Percentiles rank a stretch among this genome's conserved stretches.
phyloP scores from a whole-genome alignment of 805 yeast genomes.

The Komagataella ulmi region DNA sequence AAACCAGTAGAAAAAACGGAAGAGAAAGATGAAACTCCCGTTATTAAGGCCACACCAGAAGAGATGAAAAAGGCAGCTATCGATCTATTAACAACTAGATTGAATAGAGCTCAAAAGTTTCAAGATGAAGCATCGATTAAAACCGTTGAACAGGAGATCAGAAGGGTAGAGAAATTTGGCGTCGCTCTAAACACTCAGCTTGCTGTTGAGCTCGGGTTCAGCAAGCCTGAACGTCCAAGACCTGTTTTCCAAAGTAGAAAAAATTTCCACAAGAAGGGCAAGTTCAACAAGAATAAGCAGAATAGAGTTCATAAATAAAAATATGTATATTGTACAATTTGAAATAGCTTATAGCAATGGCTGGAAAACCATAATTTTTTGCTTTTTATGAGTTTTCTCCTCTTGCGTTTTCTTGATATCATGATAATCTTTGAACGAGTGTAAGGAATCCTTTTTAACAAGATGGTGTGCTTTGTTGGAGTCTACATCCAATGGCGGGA shows the following conservation, averaged over 20 bases:
- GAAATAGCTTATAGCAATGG: neutral
- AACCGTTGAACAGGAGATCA: slow-evolving; percentile 45
- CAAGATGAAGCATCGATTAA: slow-evolving; percentile 44
- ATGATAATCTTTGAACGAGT: neutral
- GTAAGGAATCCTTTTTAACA: neutral
- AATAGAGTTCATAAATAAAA: neutral
- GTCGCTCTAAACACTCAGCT: slow-evolving; percentile 52
- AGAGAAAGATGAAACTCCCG: slow-evolving; percentile 7
- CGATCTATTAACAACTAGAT: slow-evolving; percentile 51
- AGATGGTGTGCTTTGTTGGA: neutral
- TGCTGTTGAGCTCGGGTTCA: slow-evolving; percentile 55
- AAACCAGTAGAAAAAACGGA: slow-evolving; percentile 8
- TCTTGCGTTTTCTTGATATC: neutral
- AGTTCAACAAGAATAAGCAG: neutral
- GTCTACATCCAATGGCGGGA: neutral
- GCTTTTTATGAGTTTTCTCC: neutral
- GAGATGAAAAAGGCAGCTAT: slow-evolving; percentile 59
- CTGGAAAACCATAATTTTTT: neutral
- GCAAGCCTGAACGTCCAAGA: neutral
- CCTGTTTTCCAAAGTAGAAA: slow-evolving; percentile 2
- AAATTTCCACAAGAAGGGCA: slow-evolving; percentile 1
- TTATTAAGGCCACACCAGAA: slow-evolving; percentile 32
- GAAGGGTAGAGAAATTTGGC: slow-evolving; percentile 77
- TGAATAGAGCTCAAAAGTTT: slow-evolving; percentile 66
- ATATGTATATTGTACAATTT: neutral